These are phyloP conservation scores for Daedaleopsis sinensis DNA, from an alignment of 768 basidiomycete genomes.

Conservation along the genomic window DNA sequence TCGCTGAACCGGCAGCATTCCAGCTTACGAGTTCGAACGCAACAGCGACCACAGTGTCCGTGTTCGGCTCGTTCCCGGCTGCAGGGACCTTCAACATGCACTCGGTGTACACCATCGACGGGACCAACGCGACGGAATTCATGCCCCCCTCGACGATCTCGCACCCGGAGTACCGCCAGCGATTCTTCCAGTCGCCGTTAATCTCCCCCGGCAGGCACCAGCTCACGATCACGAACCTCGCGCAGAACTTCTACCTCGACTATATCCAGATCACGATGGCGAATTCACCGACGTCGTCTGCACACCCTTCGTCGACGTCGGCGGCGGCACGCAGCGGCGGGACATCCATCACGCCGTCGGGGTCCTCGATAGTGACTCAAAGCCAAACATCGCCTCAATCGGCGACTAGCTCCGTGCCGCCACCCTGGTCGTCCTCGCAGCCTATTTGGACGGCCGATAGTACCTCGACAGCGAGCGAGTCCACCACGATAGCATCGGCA, in stretches of 20 bases:
- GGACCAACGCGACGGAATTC: not conserved
- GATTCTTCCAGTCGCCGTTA: not conserved
- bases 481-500: too few species aligned
- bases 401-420: too few species aligned
- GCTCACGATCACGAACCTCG: not conserved
- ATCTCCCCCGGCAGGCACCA: not conserved
- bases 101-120: not conserved
- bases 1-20: too few species aligned
- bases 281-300: not conserved
- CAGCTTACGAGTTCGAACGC: not conserved
- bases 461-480: too few species aligned
- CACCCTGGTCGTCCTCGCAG: too few species aligned
- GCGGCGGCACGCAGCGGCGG: not conserved
- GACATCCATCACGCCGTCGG: too few species aligned
- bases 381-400: not conserved
- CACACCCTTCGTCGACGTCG: not conserved
- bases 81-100: not conserved
- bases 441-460: too few species aligned
- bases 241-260: not conserved
- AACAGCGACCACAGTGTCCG: not conserved
- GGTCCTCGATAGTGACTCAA: not conserved
- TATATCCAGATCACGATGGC: not conserved
- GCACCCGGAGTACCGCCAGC: not conserved
- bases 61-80: not conserved
- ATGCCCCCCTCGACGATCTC: not conserved